Conservation (phyloP, 768 basidiomycete genomes). For the Termitomyces sp. region DNA sequence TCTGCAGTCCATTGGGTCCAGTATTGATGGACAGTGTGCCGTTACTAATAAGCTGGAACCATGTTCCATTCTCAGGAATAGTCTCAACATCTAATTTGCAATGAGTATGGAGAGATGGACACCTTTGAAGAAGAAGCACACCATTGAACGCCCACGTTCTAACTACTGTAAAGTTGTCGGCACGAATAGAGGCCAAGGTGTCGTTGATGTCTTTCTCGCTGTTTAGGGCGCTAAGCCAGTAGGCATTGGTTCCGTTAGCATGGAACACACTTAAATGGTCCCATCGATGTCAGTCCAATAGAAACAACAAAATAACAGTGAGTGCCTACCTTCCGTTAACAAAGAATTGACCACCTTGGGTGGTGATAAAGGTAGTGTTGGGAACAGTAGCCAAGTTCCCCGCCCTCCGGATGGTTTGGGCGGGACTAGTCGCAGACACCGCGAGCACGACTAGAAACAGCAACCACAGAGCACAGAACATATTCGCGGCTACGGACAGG, state of each 20-base stretch:
- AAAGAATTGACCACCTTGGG: constrained; percentile 37
- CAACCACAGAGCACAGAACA: constrained; percentile 26
- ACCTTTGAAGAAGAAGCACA: constrained; percentile 10
- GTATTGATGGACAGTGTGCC: constrained; percentile 50
- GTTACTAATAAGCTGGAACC: constrained; percentile 56
- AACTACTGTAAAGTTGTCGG: constrained; percentile 50
- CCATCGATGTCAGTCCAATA: not conserved
- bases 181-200: constrained; percentile 53
- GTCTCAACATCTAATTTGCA: constrained; percentile 37
- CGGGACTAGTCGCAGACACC: constrained; percentile 26
- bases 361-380: constrained; percentile 37
- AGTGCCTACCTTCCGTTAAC: constrained; percentile 46
- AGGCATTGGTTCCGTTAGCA: constrained; percentile 50
- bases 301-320: not conserved
- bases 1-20: constrained; percentile 57
- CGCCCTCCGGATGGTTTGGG: constrained; percentile 17
- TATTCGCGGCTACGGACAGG: constrained; percentile 21
- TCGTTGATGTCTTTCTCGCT: constrained; percentile 47
- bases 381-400: constrained; percentile 18
- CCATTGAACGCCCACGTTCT: constrained; percentile 74
- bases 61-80: constrained; percentile 52
- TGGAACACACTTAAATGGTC: constrained; percentile 18
- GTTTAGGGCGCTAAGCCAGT: constrained; percentile 59
- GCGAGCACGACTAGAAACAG: constrained; percentile 25
- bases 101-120: not conserved